Evolutionary conservation across 495 filamentous ascomycete genomes (phyloP).

Genomic region (Podospora pseudopauciseta): DNA sequence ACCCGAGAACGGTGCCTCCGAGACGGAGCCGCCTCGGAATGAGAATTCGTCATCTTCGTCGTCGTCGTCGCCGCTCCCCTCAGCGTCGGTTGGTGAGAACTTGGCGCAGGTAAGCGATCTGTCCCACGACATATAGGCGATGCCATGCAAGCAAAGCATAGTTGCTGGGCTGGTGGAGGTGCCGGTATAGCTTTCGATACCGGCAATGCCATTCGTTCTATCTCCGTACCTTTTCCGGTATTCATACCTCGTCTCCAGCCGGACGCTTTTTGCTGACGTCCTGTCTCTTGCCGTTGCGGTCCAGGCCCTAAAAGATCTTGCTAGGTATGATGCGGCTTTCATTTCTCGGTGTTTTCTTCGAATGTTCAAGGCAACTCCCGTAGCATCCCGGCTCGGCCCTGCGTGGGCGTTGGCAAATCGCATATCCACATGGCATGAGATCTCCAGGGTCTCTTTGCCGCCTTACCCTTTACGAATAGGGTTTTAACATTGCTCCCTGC

Average conservation of each 20-base stretch:
- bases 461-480: neutral
- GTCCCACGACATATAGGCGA: neutral
- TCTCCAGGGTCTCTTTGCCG: neutral
- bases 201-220: neutral
- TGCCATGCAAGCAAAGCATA: neutral
- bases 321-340: constrained; percentile 40
- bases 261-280: constrained; percentile 17
- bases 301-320: constrained; percentile 47
- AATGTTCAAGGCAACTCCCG: neutral
- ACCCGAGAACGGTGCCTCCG: neutral
- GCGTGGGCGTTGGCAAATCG: neutral
- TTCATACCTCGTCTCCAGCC: neutral
- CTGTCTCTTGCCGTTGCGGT: constrained; percentile 18
- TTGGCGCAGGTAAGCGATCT: constrained; percentile 24
- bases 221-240: neutral
- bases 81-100: constrained; percentile 14
- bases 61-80: constrained; percentile 3
- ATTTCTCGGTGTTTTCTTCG: neutral
- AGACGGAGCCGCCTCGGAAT: neutral
- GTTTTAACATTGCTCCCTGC: neutral
- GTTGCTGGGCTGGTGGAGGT: neutral
- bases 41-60: constrained; percentile 10
- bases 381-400: neutral
- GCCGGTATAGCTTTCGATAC: neutral
- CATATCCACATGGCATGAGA: neutral